Evolutionary conservation across 805 yeast genomes (phyloP).

Genomic region (Hanseniaspora osmophila): DNA sequence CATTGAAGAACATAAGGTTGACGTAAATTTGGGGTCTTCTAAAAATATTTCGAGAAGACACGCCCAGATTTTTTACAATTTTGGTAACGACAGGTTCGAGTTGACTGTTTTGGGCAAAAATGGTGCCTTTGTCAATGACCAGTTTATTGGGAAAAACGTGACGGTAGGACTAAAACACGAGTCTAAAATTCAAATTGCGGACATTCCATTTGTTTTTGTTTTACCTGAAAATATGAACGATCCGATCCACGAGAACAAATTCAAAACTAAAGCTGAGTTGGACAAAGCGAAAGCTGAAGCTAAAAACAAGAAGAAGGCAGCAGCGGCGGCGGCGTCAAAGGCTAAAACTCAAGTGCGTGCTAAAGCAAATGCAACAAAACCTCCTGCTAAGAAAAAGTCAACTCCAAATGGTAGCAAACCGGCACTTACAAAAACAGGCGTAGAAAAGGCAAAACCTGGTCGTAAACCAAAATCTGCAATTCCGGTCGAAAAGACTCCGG

Average conservation of each 20-base stretch:
- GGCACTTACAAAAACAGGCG: slow-evolving; percentile 8
- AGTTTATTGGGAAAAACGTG: slow-evolving; percentile 76
- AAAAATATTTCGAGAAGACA: slow-evolving; percentile 90
- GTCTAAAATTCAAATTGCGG: slow-evolving; percentile 83
- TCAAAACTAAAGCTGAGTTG: slow-evolving; percentile 6
- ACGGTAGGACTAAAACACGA: slow-evolving; percentile 79
- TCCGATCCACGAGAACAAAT: slow-evolving; percentile 12
- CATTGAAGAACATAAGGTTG: slow-evolving; percentile 38
- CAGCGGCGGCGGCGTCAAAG: slow-evolving; percentile 1
- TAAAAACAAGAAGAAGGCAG: slow-evolving; percentile 3
- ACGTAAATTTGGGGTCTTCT: slow-evolving; percentile 82
- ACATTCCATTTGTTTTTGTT: slow-evolving; percentile 75
- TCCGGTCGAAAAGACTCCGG: slow-evolving; percentile 3
- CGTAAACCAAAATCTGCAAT: slow-evolving; percentile 5
- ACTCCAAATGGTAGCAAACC: slow-evolving; percentile 7
- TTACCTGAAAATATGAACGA: slow-evolving; percentile 52
- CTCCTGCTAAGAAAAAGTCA: slow-evolving; percentile 7
- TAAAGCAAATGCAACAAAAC: slow-evolving; percentile 3
- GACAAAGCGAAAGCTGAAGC: slow-evolving; percentile 8
- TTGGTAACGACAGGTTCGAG: slow-evolving; percentile 91
- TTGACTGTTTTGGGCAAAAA: slow-evolving; percentile 83
- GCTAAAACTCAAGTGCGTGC: slow-evolving; percentile 5
- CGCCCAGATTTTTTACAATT: slow-evolving; percentile 91
- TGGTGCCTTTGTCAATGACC: slow-evolving; percentile 92
- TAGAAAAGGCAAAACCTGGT: slow-evolving; percentile 5